Evolutionary conservation across 1,284 basidiomycete genomes (phyloP).

Genomic region (Ceratobasidium sp.): DNA sequence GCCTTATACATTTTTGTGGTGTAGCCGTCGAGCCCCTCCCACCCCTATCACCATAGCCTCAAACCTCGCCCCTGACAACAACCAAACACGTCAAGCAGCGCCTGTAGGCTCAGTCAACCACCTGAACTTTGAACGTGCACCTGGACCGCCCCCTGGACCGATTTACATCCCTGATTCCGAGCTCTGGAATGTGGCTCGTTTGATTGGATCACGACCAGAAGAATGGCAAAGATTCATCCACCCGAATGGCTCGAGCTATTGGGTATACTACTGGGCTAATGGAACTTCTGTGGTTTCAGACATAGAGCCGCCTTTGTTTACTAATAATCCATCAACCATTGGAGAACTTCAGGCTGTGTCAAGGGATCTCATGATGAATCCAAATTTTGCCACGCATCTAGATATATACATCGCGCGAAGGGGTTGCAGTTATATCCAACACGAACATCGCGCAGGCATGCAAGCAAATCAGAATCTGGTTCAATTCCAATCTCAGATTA

Average conservation of each 20-base stretch:
- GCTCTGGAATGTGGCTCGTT: neutral
- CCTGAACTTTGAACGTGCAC: no score
- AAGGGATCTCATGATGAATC: neutral
- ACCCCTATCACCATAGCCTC: no score
- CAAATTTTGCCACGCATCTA: neutral
- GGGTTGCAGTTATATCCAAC: neutral
- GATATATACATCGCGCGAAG: neutral
- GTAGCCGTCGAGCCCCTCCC: no score
- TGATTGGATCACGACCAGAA: neutral
- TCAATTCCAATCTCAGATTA: neutral
- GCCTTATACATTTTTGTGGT: no score
- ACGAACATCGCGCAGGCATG: neutral
- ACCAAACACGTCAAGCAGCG: no score
- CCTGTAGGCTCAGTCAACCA: no score
- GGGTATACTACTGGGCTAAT: neutral
- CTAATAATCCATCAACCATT: neutral
- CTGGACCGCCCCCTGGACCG: no score
- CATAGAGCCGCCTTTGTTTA: neutral
- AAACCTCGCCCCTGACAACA: no score
- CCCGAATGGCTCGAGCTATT: conserved; percentile 5
- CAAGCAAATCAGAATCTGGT: neutral
- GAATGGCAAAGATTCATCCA: neutral
- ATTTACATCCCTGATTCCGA: neutral
- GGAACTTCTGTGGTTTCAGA: neutral
- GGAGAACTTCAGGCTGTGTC: neutral